Evolutionary conservation across 2,329 filamentous ascomycete species (phyloP), one percentile per base, ranked within the genome.

Genomic region (Ilyonectria destructans): DNA sequence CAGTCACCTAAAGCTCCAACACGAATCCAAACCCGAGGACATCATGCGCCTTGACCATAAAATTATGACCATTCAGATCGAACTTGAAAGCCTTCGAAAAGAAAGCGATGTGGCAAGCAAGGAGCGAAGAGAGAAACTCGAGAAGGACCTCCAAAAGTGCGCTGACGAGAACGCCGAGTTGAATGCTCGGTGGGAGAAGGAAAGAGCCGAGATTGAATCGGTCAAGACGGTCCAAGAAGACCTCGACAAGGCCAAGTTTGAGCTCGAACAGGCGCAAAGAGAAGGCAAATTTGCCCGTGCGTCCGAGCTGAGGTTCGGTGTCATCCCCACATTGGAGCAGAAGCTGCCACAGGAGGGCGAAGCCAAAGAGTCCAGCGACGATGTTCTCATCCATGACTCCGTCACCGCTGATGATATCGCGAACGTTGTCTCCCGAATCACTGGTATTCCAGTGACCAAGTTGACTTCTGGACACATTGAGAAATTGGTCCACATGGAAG

Each of bases 41-140:
- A 98, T 99, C 37, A 94, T 97, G 83, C 90, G 92, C 58, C 89
- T 98, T 1, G 96, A 98, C 76, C 93, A 97, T 69, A 94, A 95
- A 77, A 97, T 98, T 68, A 97, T 98, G 90, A 98, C 96, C 0
- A 94, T 98, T 15, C 96, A 98, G 78, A 98, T 99, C 70, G 96
- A 99, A 80, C 87, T 98, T 1, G 96, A 98, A 79, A 98, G 95
- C 69, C 83, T 99, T 48, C 90, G 96, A 58, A 98, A 98, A 77
- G 96, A 99, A 80, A 97, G 91, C 12, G 96, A 99, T 74, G 87
- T 97, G 56, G 91, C 93, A 19, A 97, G 95, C 78, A 91, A 91
- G 73, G 96, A 98, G 81, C 90, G 96, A 19, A 88, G 95, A 23
- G 93, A 97, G 75, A 96, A 96, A 77, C 88, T 98, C 1, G 92